phyloP scores from a whole-genome alignment of 768 basidiomycete genomes.

The Dacryopinax primogenitus region DNA sequence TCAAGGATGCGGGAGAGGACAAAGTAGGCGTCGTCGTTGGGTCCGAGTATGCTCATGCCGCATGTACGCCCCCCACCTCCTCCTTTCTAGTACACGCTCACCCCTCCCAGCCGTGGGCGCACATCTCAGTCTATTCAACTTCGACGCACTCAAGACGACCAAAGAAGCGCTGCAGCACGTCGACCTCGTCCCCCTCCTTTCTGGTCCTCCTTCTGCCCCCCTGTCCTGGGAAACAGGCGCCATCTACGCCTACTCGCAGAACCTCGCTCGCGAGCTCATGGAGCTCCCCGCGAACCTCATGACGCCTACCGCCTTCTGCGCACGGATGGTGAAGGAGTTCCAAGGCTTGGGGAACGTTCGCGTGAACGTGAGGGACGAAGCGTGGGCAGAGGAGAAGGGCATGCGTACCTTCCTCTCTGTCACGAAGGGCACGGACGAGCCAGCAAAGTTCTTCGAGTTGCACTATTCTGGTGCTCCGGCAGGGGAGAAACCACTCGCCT shows the following conservation, averaged over 20 bases:
- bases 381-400: constrained; percentile 69
- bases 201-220: constrained; percentile 35
- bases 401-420: constrained; percentile 87
- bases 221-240: constrained; percentile 59
- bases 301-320: constrained; percentile 68
- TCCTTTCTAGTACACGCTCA: constrained; percentile 2
- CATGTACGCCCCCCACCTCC: constrained; percentile 36
- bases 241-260: constrained; percentile 64
- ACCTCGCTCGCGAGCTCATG: constrained; percentile 71
- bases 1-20: constrained; percentile 47
- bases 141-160: constrained; percentile 61
- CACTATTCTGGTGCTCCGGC: constrained; percentile 67
- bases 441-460: constrained; percentile 81
- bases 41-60: constrained; percentile 53
- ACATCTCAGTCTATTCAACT: constrained; percentile 59
- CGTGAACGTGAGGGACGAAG: constrained; percentile 58
- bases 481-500: constrained; percentile 48
- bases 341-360: constrained; percentile 52
- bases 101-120: constrained; percentile 54
- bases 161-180: constrained; percentile 29
- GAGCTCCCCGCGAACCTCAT: constrained; percentile 77
- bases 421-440: constrained; percentile 66
- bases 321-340: constrained; percentile 57
- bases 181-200: constrained; percentile 38
- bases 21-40: constrained; percentile 50